Percentiles rank a stretch among this genome's conserved stretches.
Conservation (phyloP, 164 flowering plant species). For the Nymphaea thermarum region DNA sequence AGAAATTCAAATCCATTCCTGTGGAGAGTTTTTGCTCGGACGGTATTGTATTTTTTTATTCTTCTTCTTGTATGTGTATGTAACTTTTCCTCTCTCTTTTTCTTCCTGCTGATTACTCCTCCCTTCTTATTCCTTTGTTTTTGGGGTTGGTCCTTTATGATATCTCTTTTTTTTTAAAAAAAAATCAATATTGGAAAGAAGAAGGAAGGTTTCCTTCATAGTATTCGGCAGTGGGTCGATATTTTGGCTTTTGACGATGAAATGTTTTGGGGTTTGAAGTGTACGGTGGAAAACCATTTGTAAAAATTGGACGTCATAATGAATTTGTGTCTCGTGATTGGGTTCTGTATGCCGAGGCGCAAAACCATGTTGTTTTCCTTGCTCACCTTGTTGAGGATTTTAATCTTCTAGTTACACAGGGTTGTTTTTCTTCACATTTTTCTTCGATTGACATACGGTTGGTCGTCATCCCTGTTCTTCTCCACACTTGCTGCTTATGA, state of each 20-base stretch:
- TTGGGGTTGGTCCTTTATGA: background rate
- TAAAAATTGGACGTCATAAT: background rate
- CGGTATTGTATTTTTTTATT: constrained; percentile 10
- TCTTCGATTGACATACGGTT: too few relatives aligned
- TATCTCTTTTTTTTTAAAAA: background rate
- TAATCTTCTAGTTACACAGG: too few relatives aligned
- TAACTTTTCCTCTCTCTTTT: background rate
- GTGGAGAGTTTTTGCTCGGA: constrained; percentile 19
- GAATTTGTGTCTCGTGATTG: background rate
- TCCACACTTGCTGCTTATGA: too few relatives aligned
- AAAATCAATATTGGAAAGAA: background rate
- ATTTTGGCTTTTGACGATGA: background rate
- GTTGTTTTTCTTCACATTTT: too few relatives aligned
- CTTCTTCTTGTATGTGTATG: background rate
- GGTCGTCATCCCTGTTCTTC: too few relatives aligned
- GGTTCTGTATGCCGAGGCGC: background rate
- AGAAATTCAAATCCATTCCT: constrained; percentile 13
- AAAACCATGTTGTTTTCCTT: background rate
- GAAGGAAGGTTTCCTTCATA: background rate
- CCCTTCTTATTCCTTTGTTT: background rate
- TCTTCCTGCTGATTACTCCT: background rate
- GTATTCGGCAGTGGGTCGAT: background rate
- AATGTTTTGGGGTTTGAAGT: background rate
- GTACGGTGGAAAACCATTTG: background rate
- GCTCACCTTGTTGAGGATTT: too few relatives aligned